Evolutionary conservation across 1,139 yeast genomes (phyloP), one percentile per base, ranked within the genome.

Genomic region (Hansenula sp.): DNA sequence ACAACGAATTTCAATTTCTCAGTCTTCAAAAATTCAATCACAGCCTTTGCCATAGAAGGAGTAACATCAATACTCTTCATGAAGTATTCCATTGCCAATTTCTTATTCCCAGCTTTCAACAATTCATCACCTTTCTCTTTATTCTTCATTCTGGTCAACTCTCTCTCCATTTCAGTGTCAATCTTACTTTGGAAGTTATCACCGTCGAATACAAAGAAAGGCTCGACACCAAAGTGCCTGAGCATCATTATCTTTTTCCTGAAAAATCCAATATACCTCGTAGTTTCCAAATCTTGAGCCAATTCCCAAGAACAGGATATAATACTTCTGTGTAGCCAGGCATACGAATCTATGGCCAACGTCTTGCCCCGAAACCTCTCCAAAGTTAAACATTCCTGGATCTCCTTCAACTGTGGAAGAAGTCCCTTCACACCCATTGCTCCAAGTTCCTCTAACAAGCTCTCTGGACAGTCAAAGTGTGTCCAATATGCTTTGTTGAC

Each of bases 141-240:
- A 32, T 86, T 87, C 47, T 74, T 78, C 28, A 65, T 67, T 45
- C 97, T 67, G 40, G 66, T 71, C 44, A 55, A 59, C 13, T 73
- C 67, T 49, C 98, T 71, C 45, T 79, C 85, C 14, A 56, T 52
- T 50, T 90, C 95, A 0, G 96, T 88, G 11, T 68, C 77, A 25
- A 74, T 75, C 60, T 94, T 94, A 25, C 92, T 81, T 0, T 92
- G 92, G 37, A 92, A 67, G 35, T 79, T 70, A 44, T 88, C 95
- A 2, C 99, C 99, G 60, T 94, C 99, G 62, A 94, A 89, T 6
- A 94, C 97, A 57, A 94, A 71, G 57, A 80, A 89, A 0, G 97
- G 96, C 43, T 77, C 79, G 6, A 92, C 82, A 1, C 84, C 84
- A 56, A 79, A 81, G 45, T 74, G 68, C 34, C 60, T 60, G 33